These are phyloP conservation scores for Ceratocystis eucalypticola DNA, from an alignment of 2,329 filamentous ascomycete species.

Conservation along the genomic window DNA sequence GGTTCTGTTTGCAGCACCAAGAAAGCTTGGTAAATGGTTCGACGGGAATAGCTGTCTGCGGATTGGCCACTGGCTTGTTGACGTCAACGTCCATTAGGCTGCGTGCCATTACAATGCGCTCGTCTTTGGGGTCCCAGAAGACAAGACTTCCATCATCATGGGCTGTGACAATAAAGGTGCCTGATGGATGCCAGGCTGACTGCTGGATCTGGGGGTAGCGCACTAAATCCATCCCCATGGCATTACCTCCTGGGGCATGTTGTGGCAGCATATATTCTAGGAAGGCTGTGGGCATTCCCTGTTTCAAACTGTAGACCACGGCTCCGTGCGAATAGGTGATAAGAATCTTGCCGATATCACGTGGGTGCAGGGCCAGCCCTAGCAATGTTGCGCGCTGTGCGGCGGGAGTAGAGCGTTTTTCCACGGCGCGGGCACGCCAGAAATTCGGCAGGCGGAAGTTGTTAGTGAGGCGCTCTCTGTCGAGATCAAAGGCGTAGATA, in stretches of 20 bases:
- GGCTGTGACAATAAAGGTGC: constrained; percentile 72
- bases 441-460: constrained; percentile 76
- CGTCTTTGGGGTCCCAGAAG: constrained; percentile 88
- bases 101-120: constrained; percentile 67
- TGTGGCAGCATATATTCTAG: constrained; percentile 71
- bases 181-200: constrained; percentile 87
- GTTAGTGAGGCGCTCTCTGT: constrained; percentile 55
- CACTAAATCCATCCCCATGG: constrained; percentile 43
- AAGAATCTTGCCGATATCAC: constrained; percentile 81
- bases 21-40: constrained; percentile 65
- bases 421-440: constrained; percentile 62
- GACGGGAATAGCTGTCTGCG: constrained; percentile 44
- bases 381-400: constrained; percentile 41
- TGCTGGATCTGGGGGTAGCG: constrained; percentile 66
- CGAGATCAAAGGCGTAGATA: constrained; percentile 82
- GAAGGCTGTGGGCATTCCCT: constrained; percentile 62
- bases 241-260: constrained; percentile 74
- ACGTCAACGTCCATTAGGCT: constrained; percentile 63
- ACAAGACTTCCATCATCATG: constrained; percentile 87
- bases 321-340: constrained; percentile 85
- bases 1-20: constrained; percentile 91
- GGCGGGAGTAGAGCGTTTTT: constrained; percentile 34
- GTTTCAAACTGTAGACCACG: constrained; percentile 88
- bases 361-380: constrained; percentile 70
- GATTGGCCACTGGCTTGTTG: constrained; percentile 46